Percentiles rank a stretch among this genome's conserved stretches.
These are phyloP conservation scores for Sugiyamaella japonica DNA, from an alignment of 1,139 yeast genomes.

Conservation along the genomic window DNA sequence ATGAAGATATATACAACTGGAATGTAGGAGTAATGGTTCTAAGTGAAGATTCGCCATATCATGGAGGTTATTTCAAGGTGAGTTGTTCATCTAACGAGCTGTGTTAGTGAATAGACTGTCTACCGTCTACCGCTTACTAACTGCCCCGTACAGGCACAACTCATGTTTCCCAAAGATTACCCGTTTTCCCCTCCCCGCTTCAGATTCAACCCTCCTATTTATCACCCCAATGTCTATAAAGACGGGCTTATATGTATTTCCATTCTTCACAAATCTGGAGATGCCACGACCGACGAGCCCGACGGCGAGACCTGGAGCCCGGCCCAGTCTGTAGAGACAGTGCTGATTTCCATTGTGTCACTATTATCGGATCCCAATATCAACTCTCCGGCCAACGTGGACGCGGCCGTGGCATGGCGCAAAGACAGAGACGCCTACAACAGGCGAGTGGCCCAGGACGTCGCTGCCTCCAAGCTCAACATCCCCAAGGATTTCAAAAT, in stretches of 20 bases:
- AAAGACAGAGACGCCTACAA: slow-evolving; percentile 79
- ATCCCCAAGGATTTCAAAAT: slow-evolving; percentile 83
- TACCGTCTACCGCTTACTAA: too few relatives aligned
- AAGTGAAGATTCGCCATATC: slow-evolving; percentile 84
- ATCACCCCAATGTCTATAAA: slow-evolving; percentile 91
- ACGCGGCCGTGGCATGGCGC: slow-evolving; percentile 91
- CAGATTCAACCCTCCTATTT: slow-evolving; percentile 91
- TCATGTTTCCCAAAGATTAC: slow-evolving; percentile 88
- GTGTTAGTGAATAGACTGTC: too few relatives aligned
- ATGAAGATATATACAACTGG: slow-evolving; percentile 91
- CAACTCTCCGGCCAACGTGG: slow-evolving; percentile 93
- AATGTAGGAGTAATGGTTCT: slow-evolving; percentile 91
- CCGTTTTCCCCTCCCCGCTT: slow-evolving; percentile 92
- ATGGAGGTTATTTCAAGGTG: slow-evolving; percentile 87
- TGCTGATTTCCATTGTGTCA: slow-evolving; percentile 84
- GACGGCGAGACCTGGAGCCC: slow-evolving; percentile 91
- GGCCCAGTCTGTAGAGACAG: slow-evolving; percentile 92
- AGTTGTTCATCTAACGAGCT: slow-evolving; percentile 22
- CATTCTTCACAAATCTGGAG: slow-evolving; percentile 87
- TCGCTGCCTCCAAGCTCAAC: slow-evolving; percentile 76
- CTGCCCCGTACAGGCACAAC: slow-evolving; percentile 66
- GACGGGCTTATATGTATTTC: slow-evolving; percentile 94
- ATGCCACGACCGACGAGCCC: slow-evolving; percentile 85
- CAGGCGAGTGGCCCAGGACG: slow-evolving; percentile 77
- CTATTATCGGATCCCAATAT: slow-evolving; percentile 91